Percentiles rank a stretch among this genome's conserved stretches.
These are phyloP conservation scores for Trichoderma koningii DNA, from an alignment of 2,329 filamentous ascomycete species.

Conservation along the genomic window DNA sequence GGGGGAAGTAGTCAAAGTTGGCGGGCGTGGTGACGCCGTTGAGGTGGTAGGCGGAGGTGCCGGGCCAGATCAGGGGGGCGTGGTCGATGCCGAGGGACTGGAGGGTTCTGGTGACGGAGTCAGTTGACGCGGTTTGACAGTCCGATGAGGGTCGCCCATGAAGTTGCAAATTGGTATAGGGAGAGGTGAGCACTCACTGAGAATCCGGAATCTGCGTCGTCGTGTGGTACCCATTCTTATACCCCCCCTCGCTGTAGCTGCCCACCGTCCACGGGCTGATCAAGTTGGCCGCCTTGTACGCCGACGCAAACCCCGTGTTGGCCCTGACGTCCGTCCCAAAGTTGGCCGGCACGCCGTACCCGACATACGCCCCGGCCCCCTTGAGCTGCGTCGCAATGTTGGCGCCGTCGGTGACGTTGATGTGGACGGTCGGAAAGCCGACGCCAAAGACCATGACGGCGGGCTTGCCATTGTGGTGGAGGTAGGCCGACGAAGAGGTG, in stretches of 20 bases:
- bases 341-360: background rate
- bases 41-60: constrained; percentile 24
- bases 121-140: background rate
- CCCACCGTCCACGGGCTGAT: constrained; percentile 25
- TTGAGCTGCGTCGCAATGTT: constrained; percentile 21
- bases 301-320: constrained; percentile 18
- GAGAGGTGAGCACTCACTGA: constrained; percentile 2
- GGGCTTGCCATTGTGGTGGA: constrained; percentile 20
- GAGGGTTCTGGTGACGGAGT: background rate
- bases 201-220: constrained; percentile 20
- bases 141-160: too few relatives aligned
- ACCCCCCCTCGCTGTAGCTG: constrained; percentile 15
- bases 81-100: constrained; percentile 23
- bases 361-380: constrained; percentile 7
- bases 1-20: constrained; percentile 23
- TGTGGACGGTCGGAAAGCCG: constrained; percentile 9
- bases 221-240: constrained; percentile 18
- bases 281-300: constrained; percentile 21
- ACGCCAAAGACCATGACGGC: constrained; percentile 24
- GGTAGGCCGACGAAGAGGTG: constrained; percentile 21
- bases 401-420: constrained; percentile 11
- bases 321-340: constrained; percentile 11
- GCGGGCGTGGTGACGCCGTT: constrained; percentile 13
- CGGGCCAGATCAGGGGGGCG: constrained; percentile 19
- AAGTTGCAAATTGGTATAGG: background rate